These are phyloP conservation scores for Phytophthora citricola DNA, from an alignment of 352 stramenopile genomes.

Conservation along the genomic window DNA sequence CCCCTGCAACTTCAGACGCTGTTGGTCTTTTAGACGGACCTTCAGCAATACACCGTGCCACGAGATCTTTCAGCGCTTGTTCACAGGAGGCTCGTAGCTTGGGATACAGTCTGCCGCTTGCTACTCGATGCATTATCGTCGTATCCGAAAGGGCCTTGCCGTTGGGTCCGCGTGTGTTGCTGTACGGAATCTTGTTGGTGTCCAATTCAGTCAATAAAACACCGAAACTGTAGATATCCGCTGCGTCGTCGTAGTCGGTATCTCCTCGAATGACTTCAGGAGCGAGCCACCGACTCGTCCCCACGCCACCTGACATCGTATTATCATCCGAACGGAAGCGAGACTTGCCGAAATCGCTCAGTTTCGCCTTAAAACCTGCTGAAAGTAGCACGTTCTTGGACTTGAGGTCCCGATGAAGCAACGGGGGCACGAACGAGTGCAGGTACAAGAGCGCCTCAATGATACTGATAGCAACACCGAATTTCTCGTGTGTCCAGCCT, in stretches of 20 bases:
- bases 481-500: conserved; percentile 28
- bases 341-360: conserved; percentile 37
- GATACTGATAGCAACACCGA: conserved; percentile 42
- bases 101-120: conserved; percentile 34
- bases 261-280: conserved; percentile 59
- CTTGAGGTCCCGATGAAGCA: conserved; percentile 67
- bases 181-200: conserved; percentile 47
- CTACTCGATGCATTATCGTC: conserved; percentile 53
- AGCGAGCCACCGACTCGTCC: conserved; percentile 62
- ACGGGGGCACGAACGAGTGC: conserved; percentile 37
- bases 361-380: conserved; percentile 22
- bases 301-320: conserved; percentile 48
- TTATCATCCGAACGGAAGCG: conserved; percentile 25
- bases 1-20: conserved; percentile 11
- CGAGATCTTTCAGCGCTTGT: conserved; percentile 9
- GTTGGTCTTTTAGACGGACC: conserved; percentile 10
- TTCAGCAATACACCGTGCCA: conserved; percentile 12
- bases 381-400: conserved; percentile 57
- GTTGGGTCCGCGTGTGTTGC: conserved; percentile 30
- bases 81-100: conserved; percentile 9
- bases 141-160: conserved; percentile 54
- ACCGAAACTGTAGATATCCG: conserved; percentile 67
- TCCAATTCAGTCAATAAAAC: conserved; percentile 49
- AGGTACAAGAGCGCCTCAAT: conserved; percentile 49
- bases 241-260: conserved; percentile 45